These are phyloP conservation scores for Sphagnum magellanicum DNA, from an alignment of 228 moss, liverwort and hornwort genomes.

Conservation along the genomic window DNA sequence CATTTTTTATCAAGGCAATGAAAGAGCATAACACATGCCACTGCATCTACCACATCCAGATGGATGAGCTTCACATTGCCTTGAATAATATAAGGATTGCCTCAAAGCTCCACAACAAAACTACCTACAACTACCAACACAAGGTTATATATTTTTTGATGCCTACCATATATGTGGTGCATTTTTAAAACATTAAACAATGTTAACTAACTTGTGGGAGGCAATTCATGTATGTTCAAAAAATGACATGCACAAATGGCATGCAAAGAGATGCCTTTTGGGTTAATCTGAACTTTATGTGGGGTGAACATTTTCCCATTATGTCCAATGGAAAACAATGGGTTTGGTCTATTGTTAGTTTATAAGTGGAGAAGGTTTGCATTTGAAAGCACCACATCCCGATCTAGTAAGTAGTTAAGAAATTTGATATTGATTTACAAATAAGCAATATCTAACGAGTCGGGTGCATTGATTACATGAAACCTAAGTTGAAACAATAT, in stretches of 20 bases:
- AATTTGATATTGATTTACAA: neutral
- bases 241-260: neutral
- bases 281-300: neutral
- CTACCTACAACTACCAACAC: neutral
- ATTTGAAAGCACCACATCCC: neutral
- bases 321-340: neutral
- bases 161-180: neutral
- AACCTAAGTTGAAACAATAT: neutral
- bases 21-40: neutral
- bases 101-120: neutral
- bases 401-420: neutral
- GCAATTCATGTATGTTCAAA: neutral
- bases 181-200: neutral
- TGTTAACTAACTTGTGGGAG: neutral
- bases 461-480: neutral
- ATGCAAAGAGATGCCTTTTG: neutral
- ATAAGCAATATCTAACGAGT: too few relatives aligned
- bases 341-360: neutral
- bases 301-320: neutral
- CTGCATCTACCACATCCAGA: neutral
- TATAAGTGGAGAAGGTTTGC: neutral
- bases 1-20: neutral
- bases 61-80: neutral
- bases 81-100: neutral
- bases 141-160: neutral